Evolutionary conservation across 805 yeast genomes (phyloP).

Genomic region (Cyberlindnera meyerae): DNA sequence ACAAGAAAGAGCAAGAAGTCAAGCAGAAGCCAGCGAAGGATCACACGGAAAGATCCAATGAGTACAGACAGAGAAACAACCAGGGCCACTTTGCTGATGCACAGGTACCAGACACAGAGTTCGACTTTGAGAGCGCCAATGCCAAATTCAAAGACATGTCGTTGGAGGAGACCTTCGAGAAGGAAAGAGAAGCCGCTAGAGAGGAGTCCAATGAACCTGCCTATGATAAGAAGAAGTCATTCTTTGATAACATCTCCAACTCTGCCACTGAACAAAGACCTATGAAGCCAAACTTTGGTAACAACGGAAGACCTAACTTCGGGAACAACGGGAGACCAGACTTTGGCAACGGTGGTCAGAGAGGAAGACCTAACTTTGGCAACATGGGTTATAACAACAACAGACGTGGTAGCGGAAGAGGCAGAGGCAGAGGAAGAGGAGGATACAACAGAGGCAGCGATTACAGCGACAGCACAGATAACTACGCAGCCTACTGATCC

Average conservation of each 20-base stretch:
- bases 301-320: slow-evolving; percentile 15
- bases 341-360: slow-evolving; percentile 5
- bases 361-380: slow-evolving; percentile 2
- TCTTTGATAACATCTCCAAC: slow-evolving; percentile 81
- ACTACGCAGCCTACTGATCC: slow-evolving; percentile 1
- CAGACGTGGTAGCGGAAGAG: slow-evolving; percentile 16
- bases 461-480: slow-evolving; percentile 2
- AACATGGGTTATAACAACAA: slow-evolving; percentile 1
- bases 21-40: slow-evolving; percentile 10
- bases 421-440: slow-evolving; percentile 14
- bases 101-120: slow-evolving; percentile 51
- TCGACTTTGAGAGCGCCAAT: slow-evolving; percentile 71
- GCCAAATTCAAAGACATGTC: slow-evolving; percentile 54
- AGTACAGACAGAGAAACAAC: slow-evolving; percentile 11
- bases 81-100: slow-evolving; percentile 15
- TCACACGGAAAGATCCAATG: too few relatives aligned
- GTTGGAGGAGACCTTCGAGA: slow-evolving; percentile 6
- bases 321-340: slow-evolving; percentile 2
- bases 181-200: slow-evolving; percentile 11
- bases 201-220: slow-evolving; percentile 26
- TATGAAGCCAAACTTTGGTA: slow-evolving; percentile 5
- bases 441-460: slow-evolving; percentile 1
- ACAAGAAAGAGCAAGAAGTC: slow-evolving; percentile 1
- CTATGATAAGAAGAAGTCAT: slow-evolving; percentile 79
- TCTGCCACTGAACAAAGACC: slow-evolving; percentile 46